Evolutionary conservation across 352 stramenopile species (phyloP).

Genomic region (Saprolegnia diclina): DNA sequence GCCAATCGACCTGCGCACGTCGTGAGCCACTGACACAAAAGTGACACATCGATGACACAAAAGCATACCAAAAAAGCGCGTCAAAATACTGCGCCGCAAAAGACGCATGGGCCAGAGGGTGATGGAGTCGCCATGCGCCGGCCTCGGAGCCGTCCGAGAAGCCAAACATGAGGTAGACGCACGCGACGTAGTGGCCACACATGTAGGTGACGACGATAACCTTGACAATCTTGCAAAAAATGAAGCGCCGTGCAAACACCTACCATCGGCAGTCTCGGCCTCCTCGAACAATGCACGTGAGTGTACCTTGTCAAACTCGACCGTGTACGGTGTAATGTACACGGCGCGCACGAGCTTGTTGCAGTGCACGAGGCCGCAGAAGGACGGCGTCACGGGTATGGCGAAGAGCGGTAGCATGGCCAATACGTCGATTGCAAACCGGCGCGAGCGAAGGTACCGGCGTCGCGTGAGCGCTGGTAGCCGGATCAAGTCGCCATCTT

Average conservation of each 20-base stretch:
- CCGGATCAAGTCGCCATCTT: constrained; percentile 17
- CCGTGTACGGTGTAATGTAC: not conserved
- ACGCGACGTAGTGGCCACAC: constrained; percentile 14
- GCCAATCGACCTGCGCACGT: constrained; percentile 16
- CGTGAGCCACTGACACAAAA: constrained; percentile 6
- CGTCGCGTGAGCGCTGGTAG: not conserved
- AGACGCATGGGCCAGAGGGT: not conserved
- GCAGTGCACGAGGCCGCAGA: not conserved
- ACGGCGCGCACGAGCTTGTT: constrained; percentile 18
- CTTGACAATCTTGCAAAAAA: constrained; percentile 20
- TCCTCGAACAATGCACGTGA: not conserved
- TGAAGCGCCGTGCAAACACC: constrained; percentile 24
- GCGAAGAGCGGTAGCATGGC: constrained; percentile 1
- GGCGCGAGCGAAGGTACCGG: constrained; percentile 9
- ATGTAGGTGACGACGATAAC: constrained; percentile 15
- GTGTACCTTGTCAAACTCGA: constrained; percentile 21
- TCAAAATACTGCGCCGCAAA: constrained; percentile 2
- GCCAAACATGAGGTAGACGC: constrained; percentile 4
- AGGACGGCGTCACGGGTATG: not conserved
- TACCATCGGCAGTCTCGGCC: not conserved
- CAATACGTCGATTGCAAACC: not conserved
- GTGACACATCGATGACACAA: not conserved
- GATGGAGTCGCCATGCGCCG: constrained; percentile 4
- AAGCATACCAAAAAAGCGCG: constrained; percentile 20
- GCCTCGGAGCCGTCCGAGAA: not conserved